Evolutionary conservation across 306 rosid species (phyloP).

Genomic region (Mucuna pruriens): DNA sequence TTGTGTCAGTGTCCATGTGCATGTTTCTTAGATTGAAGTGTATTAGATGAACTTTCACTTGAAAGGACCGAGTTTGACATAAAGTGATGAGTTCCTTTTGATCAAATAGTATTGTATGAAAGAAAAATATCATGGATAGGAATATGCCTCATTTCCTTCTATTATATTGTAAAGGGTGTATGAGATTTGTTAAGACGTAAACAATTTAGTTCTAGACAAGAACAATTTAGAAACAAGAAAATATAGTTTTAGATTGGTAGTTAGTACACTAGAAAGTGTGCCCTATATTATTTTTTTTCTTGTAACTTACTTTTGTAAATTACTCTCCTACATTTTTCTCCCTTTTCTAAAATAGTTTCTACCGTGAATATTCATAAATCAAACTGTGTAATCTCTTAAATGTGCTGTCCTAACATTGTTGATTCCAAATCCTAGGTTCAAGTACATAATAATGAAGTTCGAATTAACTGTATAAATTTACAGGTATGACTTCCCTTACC

Average conservation of each 20-base stretch:
- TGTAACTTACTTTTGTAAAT: not conserved
- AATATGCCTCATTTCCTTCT: not conserved
- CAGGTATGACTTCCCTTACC: constrained; percentile 58
- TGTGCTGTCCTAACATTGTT: too few relatives aligned
- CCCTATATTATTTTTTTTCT: not conserved
- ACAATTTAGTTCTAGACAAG: not conserved
- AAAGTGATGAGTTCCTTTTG: not conserved
- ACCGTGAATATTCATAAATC: not conserved
- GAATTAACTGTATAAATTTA: not conserved
- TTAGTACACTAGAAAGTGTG: not conserved
- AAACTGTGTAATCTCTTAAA: not conserved
- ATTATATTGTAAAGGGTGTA: too few relatives aligned
- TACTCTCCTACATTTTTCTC: not conserved
- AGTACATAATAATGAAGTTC: constrained; percentile 5
- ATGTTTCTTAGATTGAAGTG: not conserved
- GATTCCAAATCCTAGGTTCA: not conserved
- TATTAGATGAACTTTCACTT: not conserved
- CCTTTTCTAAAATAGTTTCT: not conserved
- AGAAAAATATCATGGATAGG: not conserved
- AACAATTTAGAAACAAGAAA: not conserved
- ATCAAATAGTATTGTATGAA: not conserved
- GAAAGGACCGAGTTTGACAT: not conserved
- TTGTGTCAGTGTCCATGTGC: not conserved
- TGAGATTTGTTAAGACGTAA: too few relatives aligned
- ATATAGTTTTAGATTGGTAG: not conserved